Conservation (phyloP, 2,329 filamentous ascomycete genomes). For the Calonectria leucothoes region DNA sequence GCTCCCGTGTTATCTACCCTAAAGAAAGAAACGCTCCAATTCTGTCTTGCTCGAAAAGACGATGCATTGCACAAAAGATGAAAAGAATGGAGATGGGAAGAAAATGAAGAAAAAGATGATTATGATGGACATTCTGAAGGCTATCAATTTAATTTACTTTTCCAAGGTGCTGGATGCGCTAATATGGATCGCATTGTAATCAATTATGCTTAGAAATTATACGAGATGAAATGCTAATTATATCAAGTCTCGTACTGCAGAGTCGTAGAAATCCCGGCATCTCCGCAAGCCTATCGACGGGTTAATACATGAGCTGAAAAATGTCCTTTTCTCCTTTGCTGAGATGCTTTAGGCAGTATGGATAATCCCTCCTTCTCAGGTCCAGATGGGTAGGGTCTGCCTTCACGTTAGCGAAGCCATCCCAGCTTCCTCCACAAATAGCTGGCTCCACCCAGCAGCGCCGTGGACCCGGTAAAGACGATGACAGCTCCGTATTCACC, state of each 20-base stretch:
- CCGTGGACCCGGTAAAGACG: constrained; percentile 61
- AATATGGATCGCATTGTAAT: background rate
- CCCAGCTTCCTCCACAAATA: constrained; percentile 32
- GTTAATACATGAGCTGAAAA: background rate
- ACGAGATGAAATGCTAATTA: background rate
- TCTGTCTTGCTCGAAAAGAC: background rate
- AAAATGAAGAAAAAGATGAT: background rate
- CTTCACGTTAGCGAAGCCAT: constrained; percentile 54
- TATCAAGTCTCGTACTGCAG: too few species aligned
- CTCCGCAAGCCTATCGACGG: background rate
- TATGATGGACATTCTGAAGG: background rate
- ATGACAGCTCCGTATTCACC: constrained; percentile 61
- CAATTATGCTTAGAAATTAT: background rate
- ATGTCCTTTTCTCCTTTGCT: background rate
- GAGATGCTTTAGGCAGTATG: too few species aligned
- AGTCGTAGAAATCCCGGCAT: background rate
- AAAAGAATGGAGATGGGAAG: background rate
- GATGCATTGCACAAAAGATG: background rate
- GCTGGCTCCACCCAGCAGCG: constrained; percentile 30
- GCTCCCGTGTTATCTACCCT: background rate
- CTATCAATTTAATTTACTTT: background rate
- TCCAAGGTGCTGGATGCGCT: background rate
- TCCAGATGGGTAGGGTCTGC: background rate
- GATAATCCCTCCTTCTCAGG: too few species aligned
- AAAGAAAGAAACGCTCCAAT: background rate